Evolutionary conservation across 2,329 filamentous ascomycete genomes (phyloP).

Genomic region (Eurotiales sp.): DNA sequence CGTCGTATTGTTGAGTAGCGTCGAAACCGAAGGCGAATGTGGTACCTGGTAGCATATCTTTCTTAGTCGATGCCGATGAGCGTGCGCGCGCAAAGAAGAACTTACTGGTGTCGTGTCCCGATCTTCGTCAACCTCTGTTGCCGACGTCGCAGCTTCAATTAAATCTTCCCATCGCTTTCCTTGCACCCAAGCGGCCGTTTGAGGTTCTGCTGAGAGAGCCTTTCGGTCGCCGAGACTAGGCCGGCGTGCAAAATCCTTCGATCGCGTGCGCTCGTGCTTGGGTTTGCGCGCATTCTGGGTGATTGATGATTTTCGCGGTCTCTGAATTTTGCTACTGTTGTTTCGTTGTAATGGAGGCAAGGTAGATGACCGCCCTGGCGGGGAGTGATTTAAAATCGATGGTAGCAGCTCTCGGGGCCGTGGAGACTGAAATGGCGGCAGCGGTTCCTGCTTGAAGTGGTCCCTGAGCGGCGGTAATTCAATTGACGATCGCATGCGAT

Average conservation of each 20-base stretch:
- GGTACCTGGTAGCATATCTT: constrained; percentile 28
- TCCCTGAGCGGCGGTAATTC: constrained; percentile 69
- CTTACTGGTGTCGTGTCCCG: constrained; percentile 80
- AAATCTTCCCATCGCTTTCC: constrained; percentile 95
- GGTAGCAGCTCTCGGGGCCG: constrained; percentile 73
- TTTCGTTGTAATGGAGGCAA: constrained; percentile 73
- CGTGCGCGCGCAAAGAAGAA: constrained; percentile 28
- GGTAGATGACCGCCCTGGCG: constrained; percentile 81
- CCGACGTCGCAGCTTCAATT: constrained; percentile 89
- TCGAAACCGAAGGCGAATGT: constrained; percentile 38
- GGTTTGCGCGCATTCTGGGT: constrained; percentile 71
- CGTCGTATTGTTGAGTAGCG: constrained; percentile 36
- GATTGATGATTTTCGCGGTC: constrained; percentile 81
- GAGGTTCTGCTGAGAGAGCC: constrained; percentile 80
- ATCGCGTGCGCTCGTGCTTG: constrained; percentile 78
- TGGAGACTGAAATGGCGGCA: constrained; percentile 58
- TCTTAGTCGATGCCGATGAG: constrained; percentile 21
- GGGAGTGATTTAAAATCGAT: constrained; percentile 73
- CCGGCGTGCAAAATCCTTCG: constrained; percentile 69
- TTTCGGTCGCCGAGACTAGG: constrained; percentile 74
- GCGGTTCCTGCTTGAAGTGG: constrained; percentile 68
- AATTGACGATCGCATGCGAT: constrained; percentile 61
- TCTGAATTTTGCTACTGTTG: constrained; percentile 59
- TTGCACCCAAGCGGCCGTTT: constrained; percentile 64
- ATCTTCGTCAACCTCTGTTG: constrained; percentile 85